Conservation (phyloP, 257 asterid genomes). For the Ehretia macrophylla region DNA sequence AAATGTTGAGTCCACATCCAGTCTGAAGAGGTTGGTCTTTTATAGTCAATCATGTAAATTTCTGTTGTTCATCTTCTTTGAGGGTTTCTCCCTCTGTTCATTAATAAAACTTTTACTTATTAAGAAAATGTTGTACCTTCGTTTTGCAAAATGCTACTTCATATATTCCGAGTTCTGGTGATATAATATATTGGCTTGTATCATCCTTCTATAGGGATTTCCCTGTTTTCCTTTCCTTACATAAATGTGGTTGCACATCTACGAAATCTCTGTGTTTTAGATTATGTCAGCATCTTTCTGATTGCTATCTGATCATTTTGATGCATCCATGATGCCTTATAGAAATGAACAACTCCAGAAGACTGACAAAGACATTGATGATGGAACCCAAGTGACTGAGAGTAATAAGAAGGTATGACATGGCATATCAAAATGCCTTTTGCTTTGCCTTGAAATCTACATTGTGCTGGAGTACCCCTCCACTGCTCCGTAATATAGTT, state of each 20-base stretch:
- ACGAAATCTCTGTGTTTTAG: background rate
- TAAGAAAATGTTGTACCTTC: too few species aligned
- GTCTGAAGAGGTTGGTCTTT: slow-evolving; percentile 35
- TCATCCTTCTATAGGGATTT: too few species aligned
- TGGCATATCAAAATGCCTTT: slow-evolving; percentile 6
- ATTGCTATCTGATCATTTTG: slow-evolving; percentile 9
- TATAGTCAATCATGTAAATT: slow-evolving; percentile 2
- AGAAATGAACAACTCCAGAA: slow-evolving; percentile 44
- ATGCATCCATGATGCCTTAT: slow-evolving; percentile 8
- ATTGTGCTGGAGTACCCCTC: background rate
- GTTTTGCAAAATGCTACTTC: too few species aligned
- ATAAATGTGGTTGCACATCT: too few species aligned
- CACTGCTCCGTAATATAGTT: too few species aligned
- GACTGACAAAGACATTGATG: slow-evolving; percentile 30
- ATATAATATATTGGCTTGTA: too few species aligned
- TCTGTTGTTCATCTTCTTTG: background rate
- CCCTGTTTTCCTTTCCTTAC: too few species aligned
- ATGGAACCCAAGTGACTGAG: slow-evolving; percentile 25
- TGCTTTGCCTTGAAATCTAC: background rate
- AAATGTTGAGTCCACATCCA: slow-evolving; percentile 16
- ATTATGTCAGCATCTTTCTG: slow-evolving; percentile 8
- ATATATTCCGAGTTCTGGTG: too few species aligned
- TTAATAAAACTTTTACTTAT: too few species aligned
- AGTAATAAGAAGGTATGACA: slow-evolving; percentile 49
- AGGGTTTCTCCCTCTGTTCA: too few species aligned